These are phyloP conservation scores for Chrysosporium queenslandicum DNA, from an alignment of 2,329 filamentous ascomycete species.

Conservation along the genomic window DNA sequence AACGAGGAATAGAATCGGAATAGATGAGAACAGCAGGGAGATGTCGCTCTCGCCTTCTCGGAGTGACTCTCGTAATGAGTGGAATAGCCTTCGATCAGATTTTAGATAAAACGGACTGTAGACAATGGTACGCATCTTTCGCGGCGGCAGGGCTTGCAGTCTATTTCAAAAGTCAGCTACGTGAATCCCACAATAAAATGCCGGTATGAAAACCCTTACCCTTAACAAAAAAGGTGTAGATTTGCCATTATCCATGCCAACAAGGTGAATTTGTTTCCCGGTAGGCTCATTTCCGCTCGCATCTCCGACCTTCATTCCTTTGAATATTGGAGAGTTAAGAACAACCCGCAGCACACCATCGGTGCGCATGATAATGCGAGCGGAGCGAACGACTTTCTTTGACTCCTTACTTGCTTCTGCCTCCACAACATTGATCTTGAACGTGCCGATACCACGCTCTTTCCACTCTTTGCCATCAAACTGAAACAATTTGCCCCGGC, in stretches of 20 bases:
- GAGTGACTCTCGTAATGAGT: neutral
- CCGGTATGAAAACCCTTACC: conserved; percentile 32
- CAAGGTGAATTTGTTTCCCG: conserved; percentile 59
- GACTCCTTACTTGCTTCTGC: conserved; percentile 33
- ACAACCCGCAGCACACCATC: conserved; percentile 81
- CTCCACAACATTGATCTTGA: conserved; percentile 67
- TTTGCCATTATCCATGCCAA: conserved; percentile 46
- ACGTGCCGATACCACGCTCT: conserved; percentile 71
- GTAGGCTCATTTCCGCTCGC: conserved; percentile 52
- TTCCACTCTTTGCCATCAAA: conserved; percentile 73
- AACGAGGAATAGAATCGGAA: too few relatives aligned
- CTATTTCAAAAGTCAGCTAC: conserved; percentile 8
- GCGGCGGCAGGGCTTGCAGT: conserved; percentile 9
- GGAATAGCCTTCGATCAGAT: neutral
- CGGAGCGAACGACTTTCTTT: conserved; percentile 34
- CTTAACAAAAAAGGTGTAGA: conserved; percentile 47
- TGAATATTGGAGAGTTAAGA: conserved; percentile 71
- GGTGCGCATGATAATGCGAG: conserved; percentile 79
- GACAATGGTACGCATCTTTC: conserved; percentile 12
- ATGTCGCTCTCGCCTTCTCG: too few relatives aligned
- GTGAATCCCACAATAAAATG: neutral
- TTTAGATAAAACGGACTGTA: conserved; percentile 8
- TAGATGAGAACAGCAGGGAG: too few relatives aligned
- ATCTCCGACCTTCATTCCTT: conserved; percentile 68
- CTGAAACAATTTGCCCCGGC: conserved; percentile 75